Base-by-base conservation (phyloP, 352 stramenopile genomes). In the Globisporangium ultimum region DNA sequence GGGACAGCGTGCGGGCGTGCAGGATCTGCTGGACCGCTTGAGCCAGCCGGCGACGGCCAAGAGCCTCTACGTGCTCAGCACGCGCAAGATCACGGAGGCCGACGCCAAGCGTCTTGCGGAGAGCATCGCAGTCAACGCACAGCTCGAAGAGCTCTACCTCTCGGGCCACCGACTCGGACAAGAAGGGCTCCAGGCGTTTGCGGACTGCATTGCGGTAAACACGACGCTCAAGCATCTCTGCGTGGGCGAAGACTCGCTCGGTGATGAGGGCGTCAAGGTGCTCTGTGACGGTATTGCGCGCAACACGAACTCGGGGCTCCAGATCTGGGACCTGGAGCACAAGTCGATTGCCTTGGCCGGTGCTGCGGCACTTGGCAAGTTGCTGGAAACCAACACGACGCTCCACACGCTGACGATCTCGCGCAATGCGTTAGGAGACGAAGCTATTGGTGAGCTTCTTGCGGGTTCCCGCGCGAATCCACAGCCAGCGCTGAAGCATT, bases 81-180 rank as follows among this genome's bases (percentile, higher is more conserved):
- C 78, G 21, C 82, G 82, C 54, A 84, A 78, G 41, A 63, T 94
- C 49, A 73, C 67, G 10, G 76, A 89, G 38, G 48, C 60, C 10
- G 84, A 94, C 49, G 62, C 78, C 18, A 64, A 68, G 18, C 64
- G 67, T 18, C 70, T 94, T 40, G 82, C 80, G 3, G 55, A 60
- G 6, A 73, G 67, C 3, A 88, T 94, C 60, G 62, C 68, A 18
- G 62, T 28, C 54, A 88, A 89, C 70, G 71, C 73, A 43, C 63
- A 73, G 54, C 70, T 94, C 32, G 67, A 90, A 55, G 84, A 91
- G 58, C 72, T 94, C 28, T 94, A 90, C 54, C 52, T 92, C 53
- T 92, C 84, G 0, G 80, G 84, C 24, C 84, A 92, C 58, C n/a
- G 67, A n/a, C 63, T 94, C 32, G 73, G 74, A 17, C 49, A 50